Base-by-base conservation (phyloP, 306 rosid species). In the Prinsepia uniflora region DNA sequence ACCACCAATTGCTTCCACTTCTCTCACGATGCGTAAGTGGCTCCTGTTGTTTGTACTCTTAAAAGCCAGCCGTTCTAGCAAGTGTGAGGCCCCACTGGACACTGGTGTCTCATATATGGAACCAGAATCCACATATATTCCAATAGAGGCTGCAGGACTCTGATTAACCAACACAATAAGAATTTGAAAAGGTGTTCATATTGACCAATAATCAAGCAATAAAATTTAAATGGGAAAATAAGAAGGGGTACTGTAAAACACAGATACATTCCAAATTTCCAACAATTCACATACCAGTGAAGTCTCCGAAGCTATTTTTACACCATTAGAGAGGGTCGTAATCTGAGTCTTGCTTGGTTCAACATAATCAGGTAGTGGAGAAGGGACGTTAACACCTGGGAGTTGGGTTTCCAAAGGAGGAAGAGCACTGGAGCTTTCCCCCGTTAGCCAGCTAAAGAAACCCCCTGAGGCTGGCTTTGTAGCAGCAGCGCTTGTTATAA, bases 1-100 rank as follows among this genome's bases (percentile, higher is more conserved):
- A 73, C 96, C 97, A 34, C 97, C 97, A 63, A 91, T 86, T 63
- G 97, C 97, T 84, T 95, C 99, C 43, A 86, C 95, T 80, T 95
- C 99, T 82, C 99, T 91, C 49, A 95, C 91, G 72, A 95, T 81
- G 43, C 92, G 88, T 72, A 95, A 87, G 85, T 95, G 99, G 83
- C 99, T 95, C 18, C 96, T 82, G 77, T 95, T 95, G 78, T 77
- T 67, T 10, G 99, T 95, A 82, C 99, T 95, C 78, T 91, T 95
- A 82, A 91, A 95, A 81, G 99, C 99, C 96, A 95, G 84, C 73
- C 96, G 62, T 72, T 95, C 99, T 36, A 95, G 72, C 86, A 95
- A 78, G 76, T 95, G 99, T 20, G 99, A 89, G 60, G 99, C 97
- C 59, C 97, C 97, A 34, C 85, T 84, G 44, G 96, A 70, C 22